Percentiles rank a stretch among this genome's conserved stretches.
Conservation (phyloP, 2,329 filamentous ascomycete species). For the Penicillium sp. region DNA sequence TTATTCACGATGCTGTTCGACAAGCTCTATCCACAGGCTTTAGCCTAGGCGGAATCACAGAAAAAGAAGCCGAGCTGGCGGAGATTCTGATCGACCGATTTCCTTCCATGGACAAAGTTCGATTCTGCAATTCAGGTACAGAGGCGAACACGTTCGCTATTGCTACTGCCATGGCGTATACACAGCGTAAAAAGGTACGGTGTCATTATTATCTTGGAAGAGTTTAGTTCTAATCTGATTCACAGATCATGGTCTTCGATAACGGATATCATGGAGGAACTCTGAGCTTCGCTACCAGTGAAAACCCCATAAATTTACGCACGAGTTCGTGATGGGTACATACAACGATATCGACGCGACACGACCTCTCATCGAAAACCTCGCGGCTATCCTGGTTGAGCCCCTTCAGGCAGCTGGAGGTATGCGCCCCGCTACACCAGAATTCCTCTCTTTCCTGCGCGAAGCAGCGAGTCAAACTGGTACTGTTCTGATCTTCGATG, state of each 20-base stretch:
- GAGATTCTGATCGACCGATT: conserved; percentile 56
- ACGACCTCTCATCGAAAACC: not conserved
- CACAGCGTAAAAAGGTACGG: conserved; percentile 27
- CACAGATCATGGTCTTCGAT: conserved; percentile 42
- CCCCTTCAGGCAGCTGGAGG: conserved; percentile 65
- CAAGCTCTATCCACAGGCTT: conserved; percentile 43
- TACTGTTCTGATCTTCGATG: conserved; percentile 66
- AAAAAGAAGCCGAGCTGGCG: conserved; percentile 55
- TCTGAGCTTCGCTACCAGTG: conserved; percentile 45
- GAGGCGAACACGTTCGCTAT: conserved; percentile 64
- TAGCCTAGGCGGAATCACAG: conserved; percentile 55
- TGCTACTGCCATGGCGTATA: conserved; percentile 50
- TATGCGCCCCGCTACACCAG: conserved; percentile 50
- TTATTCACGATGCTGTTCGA: conserved; percentile 51
- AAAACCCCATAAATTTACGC: conserved; percentile 5
- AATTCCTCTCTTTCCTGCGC: conserved; percentile 56
- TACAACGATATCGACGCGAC: conserved; percentile 56
- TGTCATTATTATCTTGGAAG: not conserved
- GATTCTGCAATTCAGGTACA: conserved; percentile 66
- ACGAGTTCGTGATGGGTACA: conserved; percentile 48
- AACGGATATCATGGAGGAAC: conserved; percentile 58
- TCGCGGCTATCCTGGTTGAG: conserved; percentile 65
- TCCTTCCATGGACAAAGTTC: conserved; percentile 51
- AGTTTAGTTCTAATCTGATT: not conserved
- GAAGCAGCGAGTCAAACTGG: conserved; percentile 49